Conservation (phyloP, 441 rosid genomes). For the Pelargonium fulgidum region DNA sequence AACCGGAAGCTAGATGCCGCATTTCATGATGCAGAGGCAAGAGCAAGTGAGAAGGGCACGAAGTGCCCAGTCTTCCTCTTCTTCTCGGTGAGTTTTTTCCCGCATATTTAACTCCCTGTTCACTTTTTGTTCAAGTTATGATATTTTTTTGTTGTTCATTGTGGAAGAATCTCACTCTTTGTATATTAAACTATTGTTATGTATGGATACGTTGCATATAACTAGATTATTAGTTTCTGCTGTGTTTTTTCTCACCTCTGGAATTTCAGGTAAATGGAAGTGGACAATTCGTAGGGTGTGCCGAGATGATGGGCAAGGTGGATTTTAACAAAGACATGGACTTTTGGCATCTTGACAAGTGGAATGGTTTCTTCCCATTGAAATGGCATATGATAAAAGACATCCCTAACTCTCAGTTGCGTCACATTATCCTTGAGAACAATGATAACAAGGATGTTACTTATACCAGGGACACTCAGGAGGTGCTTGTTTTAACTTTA, state of each 20-base stretch:
- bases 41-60: slow-evolving; percentile 30
- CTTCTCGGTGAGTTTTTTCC: slow-evolving; percentile 43
- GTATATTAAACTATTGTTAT: background rate
- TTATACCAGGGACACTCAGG: slow-evolving; percentile 54
- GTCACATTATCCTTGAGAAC: slow-evolving; percentile 48
- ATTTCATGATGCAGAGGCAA: slow-evolving; percentile 36
- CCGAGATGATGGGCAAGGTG: slow-evolving; percentile 59
- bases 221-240: background rate
- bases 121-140: background rate
- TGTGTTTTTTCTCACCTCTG: background rate
- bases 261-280: slow-evolving; percentile 52
- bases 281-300: slow-evolving; percentile 61
- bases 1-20: slow-evolving; percentile 56
- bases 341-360: slow-evolving; percentile 59
- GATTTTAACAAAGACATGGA: slow-evolving; percentile 51
- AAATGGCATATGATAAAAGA: slow-evolving; percentile 59
- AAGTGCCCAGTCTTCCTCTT: slow-evolving; percentile 52
- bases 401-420: slow-evolving; percentile 40
- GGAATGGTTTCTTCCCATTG: slow-evolving; percentile 54
- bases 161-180: background rate
- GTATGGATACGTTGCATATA: background rate
- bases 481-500: slow-evolving; percentile 26
- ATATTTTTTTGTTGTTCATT: background rate
- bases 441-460: slow-evolving; percentile 57
- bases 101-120: background rate